Conservation (phyloP, 306 rosid genomes). For the Pyrus communis region DNA sequence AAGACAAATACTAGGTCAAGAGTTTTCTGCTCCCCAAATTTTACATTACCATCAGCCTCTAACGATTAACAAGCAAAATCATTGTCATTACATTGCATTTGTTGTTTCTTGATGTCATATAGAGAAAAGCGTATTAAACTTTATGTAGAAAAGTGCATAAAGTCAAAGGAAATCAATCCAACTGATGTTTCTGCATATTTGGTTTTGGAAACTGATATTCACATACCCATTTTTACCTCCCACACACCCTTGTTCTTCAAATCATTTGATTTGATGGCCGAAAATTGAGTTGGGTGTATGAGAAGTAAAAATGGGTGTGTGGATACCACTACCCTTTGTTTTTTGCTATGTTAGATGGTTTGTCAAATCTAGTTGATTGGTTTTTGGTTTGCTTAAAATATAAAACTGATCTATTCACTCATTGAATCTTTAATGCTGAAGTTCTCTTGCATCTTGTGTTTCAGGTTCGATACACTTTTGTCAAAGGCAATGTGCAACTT, state of each 20-base stretch:
- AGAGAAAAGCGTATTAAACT: neutral
- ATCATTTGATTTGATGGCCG: too few relatives aligned
- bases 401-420: neutral
- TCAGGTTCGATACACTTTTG: slow-evolving; percentile 76
- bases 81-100: neutral
- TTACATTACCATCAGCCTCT: neutral
- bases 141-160: neutral
- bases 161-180: neutral
- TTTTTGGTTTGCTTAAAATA: neutral
- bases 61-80: neutral
- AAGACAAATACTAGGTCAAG: too few relatives aligned
- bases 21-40: neutral
- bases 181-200: neutral
- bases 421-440: neutral
- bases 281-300: too few relatives aligned
- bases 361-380: neutral
- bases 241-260: too few relatives aligned
- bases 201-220: too few relatives aligned
- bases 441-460: slow-evolving; percentile 6
- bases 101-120: neutral
- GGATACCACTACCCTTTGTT: neutral
- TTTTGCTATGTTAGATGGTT: neutral
- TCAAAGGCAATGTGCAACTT: slow-evolving; percentile 63
- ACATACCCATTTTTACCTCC: too few relatives aligned
- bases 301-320: too few relatives aligned